phyloP scores from a whole-genome alignment of 768 basidiomycete species.

The Lactifluus hygrophoroides region DNA sequence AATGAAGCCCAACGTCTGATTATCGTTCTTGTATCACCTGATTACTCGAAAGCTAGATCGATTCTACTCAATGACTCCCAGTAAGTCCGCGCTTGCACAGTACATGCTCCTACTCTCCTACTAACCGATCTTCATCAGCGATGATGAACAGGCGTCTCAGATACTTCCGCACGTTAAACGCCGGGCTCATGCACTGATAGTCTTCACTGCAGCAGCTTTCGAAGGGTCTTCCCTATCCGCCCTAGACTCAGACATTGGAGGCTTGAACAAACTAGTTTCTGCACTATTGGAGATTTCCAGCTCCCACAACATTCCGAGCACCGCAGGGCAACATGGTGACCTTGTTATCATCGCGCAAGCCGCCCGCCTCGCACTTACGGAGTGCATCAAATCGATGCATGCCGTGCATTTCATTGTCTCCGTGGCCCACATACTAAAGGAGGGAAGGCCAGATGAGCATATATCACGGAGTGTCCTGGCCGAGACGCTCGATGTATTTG shows the following conservation, averaged over 20 bases:
- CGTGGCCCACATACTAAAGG: conserved; percentile 41
- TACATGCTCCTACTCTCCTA: neutral
- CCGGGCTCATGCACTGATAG: conserved; percentile 58
- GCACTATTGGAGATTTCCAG: conserved; percentile 42
- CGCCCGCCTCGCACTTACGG: conserved; percentile 17
- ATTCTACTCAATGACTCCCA: conserved; percentile 48
- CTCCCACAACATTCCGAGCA: conserved; percentile 25
- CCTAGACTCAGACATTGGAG: conserved; percentile 17
- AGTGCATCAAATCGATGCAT: conserved; percentile 49
- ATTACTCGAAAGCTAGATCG: conserved; percentile 25
- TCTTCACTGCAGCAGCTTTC: conserved; percentile 51
- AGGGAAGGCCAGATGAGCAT: conserved; percentile 6
- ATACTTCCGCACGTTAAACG: conserved; percentile 40
- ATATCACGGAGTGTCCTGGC: conserved; percentile 20
- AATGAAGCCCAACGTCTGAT: conserved; percentile 57
- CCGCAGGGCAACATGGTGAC: conserved; percentile 23
- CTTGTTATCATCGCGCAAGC: conserved; percentile 9
- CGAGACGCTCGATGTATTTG: conserved; percentile 63
- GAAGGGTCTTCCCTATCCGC: conserved; percentile 26
- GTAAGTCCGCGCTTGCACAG: conserved; percentile 33
- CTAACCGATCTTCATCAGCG: conserved; percentile 30
- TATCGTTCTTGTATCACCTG: conserved; percentile 33
- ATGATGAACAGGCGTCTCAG: conserved; percentile 48
- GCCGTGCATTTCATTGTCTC: conserved; percentile 61
- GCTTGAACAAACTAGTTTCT: conserved; percentile 38